Evolutionary conservation across 148 eudicot genomes (phyloP), one percentile per base, ranked within the genome.

Genomic region (Silene latifolia): DNA sequence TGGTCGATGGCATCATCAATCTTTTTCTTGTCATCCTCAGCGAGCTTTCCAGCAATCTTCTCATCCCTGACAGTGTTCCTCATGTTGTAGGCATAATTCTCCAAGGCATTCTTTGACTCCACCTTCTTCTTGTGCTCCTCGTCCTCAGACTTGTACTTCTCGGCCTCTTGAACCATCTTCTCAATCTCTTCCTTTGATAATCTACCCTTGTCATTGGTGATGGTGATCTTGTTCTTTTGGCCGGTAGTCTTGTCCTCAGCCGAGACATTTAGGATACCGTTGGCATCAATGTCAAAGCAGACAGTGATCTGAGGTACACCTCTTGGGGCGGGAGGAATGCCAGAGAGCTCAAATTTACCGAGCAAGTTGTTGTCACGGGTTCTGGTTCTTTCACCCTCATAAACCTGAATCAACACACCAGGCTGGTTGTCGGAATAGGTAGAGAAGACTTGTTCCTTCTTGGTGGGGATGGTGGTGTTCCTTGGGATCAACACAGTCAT

Each of bases 71-170:
- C 76, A 0, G 79, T 76, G 73, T 80, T 76, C 51, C 79, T 76
- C 83, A 80, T 80, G 69, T 80, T 76, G 57, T 80, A 76, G 2
- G 80, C 73, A 13, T 80, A 80, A 72, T 80, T 76, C 76, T 80
- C 83, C 5, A 80, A 6, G 14, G 79, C 79, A 0, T 80, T 80
- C 83, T 76, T 80, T 1, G 83, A 68, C 76, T 80, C 80, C 0
- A 80, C 83, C 83, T 76, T 80, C 79, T 76, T 80, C 63, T 80
- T 76, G 79, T 80, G 83, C 80, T 80, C 83, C 47, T 80, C 83
- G 7, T 80, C 83, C 63, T 80, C 79, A 2, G 79, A 59, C 76
- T 80, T 80, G 83, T 76, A 80, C 58, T 76, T 76, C 73, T 80
- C 83, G 4, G 83, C 83, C 73, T 80, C 83, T 13, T 80, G 79